Evolutionary conservation across 108 stramenopile genomes (phyloP), one percentile per base, ranked within the genome.

Genomic region (Conticribra guillardii): DNA sequence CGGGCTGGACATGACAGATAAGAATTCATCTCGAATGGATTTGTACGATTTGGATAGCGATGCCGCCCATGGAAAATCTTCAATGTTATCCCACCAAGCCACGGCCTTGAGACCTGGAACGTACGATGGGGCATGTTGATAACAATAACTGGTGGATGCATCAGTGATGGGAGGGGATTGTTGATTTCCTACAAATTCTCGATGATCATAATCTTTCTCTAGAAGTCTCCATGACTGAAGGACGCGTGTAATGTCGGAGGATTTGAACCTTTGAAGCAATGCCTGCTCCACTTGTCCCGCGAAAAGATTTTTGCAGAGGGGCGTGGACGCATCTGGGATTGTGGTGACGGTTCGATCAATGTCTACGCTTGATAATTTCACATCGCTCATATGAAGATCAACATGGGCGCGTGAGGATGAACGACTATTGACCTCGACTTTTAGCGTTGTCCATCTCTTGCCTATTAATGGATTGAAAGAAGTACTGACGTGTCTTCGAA

Each of bases 61-160:
- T 8, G 77, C 50, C 5, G 85, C 73, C 95, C 95, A 96, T 0
- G 67, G 74, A 54, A 87, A 67, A 0, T 89, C 41, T 27, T 73
- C 33, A 2, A 57, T 58, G n/a, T 67, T 27, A 67, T 90, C 84
- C 88, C 88, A 93, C 81, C 91, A 96, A 0, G 84, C 63, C 55
- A 71, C 37, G 11, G 85, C 78, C 11, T 82, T 79, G 24, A 96
- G 61, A 3, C 89, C 91, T 17, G 91, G 87, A 11, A 95, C 86
- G 69, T 82, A 92, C 4, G 91, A 92, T 58, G 89, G 91, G 22
- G 88, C 87, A 30, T 87, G 74, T 64, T 95, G 94, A 49, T 85
- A 69, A 62, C 79, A 83, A 52, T 81, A 68, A 51, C 76, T 84
- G 18, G 53, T 82, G 9, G 46, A 60, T 21, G 65, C 56, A 37